Evolutionary conservation across 108 stramenopile genomes (phyloP).

Genomic region (Fistulifera pelliculosa): DNA sequence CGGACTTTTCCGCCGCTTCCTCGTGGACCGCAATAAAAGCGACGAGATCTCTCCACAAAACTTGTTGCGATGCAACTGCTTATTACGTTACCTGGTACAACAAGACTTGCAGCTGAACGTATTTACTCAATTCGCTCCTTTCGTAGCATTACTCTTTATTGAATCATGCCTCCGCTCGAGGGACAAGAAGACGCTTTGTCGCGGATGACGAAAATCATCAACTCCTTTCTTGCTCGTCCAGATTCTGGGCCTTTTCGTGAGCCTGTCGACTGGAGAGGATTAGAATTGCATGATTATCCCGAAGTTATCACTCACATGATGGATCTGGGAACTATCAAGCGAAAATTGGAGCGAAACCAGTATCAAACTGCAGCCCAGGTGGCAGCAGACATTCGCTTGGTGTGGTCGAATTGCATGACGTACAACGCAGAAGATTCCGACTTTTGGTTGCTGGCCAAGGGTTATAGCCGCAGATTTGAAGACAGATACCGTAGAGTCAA

Average conservation of each 20-base stretch:
- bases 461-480: slow-evolving; percentile 60
- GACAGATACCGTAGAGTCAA: slow-evolving; percentile 73
- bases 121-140: too few species aligned
- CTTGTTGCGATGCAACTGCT: too few species aligned
- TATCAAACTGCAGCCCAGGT: slow-evolving; percentile 66
- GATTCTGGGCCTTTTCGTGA: slow-evolving; percentile 83
- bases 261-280: slow-evolving; percentile 91
- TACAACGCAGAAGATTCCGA: slow-evolving; percentile 65
- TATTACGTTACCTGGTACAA: too few species aligned
- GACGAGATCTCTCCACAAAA: too few species aligned
- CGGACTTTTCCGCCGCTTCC: too few species aligned
- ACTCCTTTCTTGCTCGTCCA: slow-evolving; percentile 40
- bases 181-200: slow-evolving; percentile 44
- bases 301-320: slow-evolving; percentile 87
- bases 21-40: too few species aligned
- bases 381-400: slow-evolving; percentile 88
- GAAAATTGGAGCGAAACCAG: slow-evolving; percentile 68
- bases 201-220: slow-evolving; percentile 56
- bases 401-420: slow-evolving; percentile 94
- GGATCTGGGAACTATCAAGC: slow-evolving; percentile 94
- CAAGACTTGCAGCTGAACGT: too few species aligned
- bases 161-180: slow-evolving; percentile 30
- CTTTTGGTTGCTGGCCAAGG: slow-evolving; percentile 2
- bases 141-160: too few species aligned
- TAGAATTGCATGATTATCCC: slow-evolving; percentile 94